Evolutionary conservation across 495 filamentous ascomycete genomes (phyloP), one percentile per base, ranked within the genome.

Genomic region (Penicillium coffeae): DNA sequence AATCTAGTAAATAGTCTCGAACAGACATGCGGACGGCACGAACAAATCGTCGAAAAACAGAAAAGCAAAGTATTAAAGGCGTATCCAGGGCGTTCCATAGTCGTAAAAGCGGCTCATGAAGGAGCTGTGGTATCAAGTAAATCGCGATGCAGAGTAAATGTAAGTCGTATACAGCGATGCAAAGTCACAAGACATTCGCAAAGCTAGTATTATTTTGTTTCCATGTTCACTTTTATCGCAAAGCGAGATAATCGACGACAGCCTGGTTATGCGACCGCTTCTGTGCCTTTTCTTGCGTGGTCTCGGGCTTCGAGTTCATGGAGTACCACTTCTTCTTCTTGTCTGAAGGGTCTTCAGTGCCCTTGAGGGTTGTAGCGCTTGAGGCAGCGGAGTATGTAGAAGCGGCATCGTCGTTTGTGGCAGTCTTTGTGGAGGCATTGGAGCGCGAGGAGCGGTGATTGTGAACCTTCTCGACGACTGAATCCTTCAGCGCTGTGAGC

Each of bases 181-280:
- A 30, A 10, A 30, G 25, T 30, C 5, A 30, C 4, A 30, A 10
- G 25, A 30, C 4, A 30, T 30, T 30, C 25, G 25, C 10, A 30
- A 10, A 30, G 5, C 4, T 5, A 30, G 25, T 4, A 4, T 30
- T 10, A 10, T 4, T 10, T 30, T 10, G 25, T 30, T 10, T 4
- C 25, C 25, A 30, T 4, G 25, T 10, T 10, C 25, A 30, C 10
- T 10, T 30, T 30, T 30, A 30, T 4, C 25, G 25, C 25, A 30
- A 10, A 10, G 25, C 25, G 5, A 30, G 4, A 30, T 30, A 30
- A 30, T 30, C 25, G 25, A 59, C 60, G 21, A 68, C 21, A 34
- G 66, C 66, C 30, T 66, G 59, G 13, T 66, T 48, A 44, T 66
- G 66, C 3, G 64, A 8, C 5, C 55, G 54, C 41, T 59, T 48